Base-by-base conservation (phyloP, 164 flowering plant genomes). In the Umbilicus rupestris region DNA sequence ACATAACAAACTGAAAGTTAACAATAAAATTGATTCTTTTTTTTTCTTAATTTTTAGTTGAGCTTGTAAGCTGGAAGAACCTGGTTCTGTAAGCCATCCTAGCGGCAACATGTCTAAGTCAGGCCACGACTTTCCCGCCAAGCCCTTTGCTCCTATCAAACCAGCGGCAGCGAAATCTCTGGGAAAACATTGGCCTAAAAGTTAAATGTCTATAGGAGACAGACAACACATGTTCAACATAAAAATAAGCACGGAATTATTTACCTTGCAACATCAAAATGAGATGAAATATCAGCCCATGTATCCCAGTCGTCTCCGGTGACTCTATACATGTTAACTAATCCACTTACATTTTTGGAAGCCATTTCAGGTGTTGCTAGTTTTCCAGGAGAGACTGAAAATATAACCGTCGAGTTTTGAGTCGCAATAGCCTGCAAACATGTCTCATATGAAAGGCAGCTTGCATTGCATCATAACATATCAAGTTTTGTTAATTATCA, bases 231-330 rank as follows among this genome's bases (percentile, higher is more conserved):
- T 5, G 68, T n/a, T n/a, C n/a, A n/a, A n/a, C 2, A 20, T 72
- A 59, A 29, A 28, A 12, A 42, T 30, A 49, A 5, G 19, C 64
- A 68, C 22, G 5, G 7, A 17, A 62, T 9, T 59, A 68, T 59
- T 16, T 66, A 87, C 98, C 97, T 83, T n/a, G 95, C 7, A 74
- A 89, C 75, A 64, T 87, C 72, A 75, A 94, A 94, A 78, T 94
- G 98, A 26, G 87, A 16, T 7, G 71, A 77, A 39, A 94, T 87
- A 78, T 89, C 89, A 37, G 62, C 75, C 98, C 98, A 94, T 8
- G 73, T 28, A 72, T 94, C 98, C 98, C 98, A 89, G 67, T 90
- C 97, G 75, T 91, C 98, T 44, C 85, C 96, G 26, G 97, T 91
- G 62, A 94, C 75, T 69, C 98, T 73, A 71, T 94, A 94, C 96